Evolutionary conservation across 805 yeast species (phyloP).

Genomic region (Hanseniaspora nectarophila): DNA sequence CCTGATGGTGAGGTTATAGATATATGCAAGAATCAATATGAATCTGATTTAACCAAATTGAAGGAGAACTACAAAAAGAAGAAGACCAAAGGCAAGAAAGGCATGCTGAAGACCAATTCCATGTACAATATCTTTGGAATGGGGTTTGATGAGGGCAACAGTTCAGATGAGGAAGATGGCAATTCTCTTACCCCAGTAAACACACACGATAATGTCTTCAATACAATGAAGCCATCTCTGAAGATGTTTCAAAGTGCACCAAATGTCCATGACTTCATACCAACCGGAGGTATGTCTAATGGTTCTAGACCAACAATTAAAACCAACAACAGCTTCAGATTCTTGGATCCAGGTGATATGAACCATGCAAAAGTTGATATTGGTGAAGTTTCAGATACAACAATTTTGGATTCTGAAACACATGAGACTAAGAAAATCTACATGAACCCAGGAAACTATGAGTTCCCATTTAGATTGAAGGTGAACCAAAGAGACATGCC

Average conservation of each 20-base stretch:
- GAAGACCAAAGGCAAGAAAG: conserved; percentile 5
- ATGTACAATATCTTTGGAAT: conserved; percentile 1
- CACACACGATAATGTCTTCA: conserved; percentile 13
- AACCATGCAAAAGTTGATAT: neutral
- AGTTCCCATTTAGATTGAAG: conserved; percentile 71
- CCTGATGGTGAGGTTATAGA: conserved; percentile 25
- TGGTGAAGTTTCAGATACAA: neutral
- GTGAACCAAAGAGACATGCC: conserved; percentile 53
- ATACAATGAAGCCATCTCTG: neutral
- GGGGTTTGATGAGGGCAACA: neutral
- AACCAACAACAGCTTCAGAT: conserved; percentile 1
- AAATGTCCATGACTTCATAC: neutral
- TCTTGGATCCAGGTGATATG: neutral
- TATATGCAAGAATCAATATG: conserved; percentile 16
- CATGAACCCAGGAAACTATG: conserved; percentile 64
- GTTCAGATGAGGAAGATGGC: neutral
- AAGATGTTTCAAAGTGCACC: neutral
- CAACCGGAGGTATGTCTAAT: neutral
- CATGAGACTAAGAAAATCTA: conserved; percentile 23
- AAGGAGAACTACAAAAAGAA: neutral
- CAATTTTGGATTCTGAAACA: neutral
- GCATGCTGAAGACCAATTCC: neutral
- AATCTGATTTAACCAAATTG: neutral
- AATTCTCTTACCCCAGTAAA: neutral
- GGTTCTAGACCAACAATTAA: neutral